Conservation (phyloP, 768 basidiomycete genomes). For the Phylloporus scabripes region DNA sequence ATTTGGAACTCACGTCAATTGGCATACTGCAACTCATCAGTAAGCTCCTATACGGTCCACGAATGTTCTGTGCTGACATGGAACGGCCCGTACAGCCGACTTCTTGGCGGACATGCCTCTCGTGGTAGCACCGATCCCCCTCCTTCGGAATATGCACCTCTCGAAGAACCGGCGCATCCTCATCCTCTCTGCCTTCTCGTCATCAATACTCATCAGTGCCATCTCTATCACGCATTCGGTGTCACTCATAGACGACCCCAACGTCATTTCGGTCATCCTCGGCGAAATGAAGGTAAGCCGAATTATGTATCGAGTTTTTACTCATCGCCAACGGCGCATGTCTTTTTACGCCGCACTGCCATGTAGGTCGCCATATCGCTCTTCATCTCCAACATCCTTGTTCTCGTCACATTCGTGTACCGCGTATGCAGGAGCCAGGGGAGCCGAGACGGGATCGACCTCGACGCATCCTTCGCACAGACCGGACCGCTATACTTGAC, state of each 20-base stretch:
- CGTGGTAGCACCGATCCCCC: not conserved
- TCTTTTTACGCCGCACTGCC: not conserved
- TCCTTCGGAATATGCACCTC: slow-evolving; percentile 5
- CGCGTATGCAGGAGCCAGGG: not conserved
- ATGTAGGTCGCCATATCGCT: slow-evolving; percentile 5
- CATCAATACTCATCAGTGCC: slow-evolving; percentile 5
- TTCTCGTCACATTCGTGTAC: slow-evolving; percentile 6
- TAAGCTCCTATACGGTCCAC: not conserved
- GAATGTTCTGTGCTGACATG: not conserved
- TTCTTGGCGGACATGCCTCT: not conserved
- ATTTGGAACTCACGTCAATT: not conserved
- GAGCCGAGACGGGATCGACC: not conserved
- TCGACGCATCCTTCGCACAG: not conserved
- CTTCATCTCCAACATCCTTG: slow-evolving; percentile 9
- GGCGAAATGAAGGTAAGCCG: slow-evolving; percentile 4
- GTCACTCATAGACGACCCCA: not conserved
- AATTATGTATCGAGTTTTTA: not conserved
- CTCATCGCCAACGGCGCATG: not conserved
- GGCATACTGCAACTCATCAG: slow-evolving; percentile 7
- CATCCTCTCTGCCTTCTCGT: slow-evolving; percentile 4
- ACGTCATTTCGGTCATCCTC: not conserved
- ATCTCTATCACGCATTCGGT: slow-evolving; percentile 6
- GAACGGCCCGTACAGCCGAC: not conserved
- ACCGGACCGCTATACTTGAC: not conserved
- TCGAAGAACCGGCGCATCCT: slow-evolving; percentile 5